Conservation (phyloP, 306 rosid species). For the Hippophae tibetana region DNA sequence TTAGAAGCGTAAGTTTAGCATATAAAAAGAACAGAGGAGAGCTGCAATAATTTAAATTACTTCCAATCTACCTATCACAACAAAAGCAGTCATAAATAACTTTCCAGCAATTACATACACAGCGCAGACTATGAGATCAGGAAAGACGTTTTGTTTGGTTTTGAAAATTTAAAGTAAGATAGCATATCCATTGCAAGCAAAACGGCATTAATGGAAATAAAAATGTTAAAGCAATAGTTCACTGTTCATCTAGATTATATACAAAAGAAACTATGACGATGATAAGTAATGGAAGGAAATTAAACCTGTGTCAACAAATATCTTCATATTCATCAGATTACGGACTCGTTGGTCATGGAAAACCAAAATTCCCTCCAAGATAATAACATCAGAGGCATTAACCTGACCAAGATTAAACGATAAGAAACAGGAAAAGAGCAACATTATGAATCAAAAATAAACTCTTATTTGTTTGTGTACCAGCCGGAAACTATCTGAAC, state of each 20-base stretch:
- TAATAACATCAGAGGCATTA: constrained; percentile 91
- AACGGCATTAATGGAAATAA: too few relatives aligned
- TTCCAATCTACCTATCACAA: too few relatives aligned
- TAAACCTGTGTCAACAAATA: constrained; percentile 92
- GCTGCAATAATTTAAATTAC: too few relatives aligned
- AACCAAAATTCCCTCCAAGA: constrained; percentile 93
- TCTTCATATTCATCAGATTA: constrained; percentile 92
- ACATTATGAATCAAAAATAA: not conserved
- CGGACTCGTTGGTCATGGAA: constrained; percentile 93
- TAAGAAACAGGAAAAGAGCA: not conserved
- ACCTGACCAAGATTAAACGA: constrained; percentile 36
- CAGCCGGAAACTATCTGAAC: constrained; percentile 80
- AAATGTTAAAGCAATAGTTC: too few relatives aligned
- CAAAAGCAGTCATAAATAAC: too few relatives aligned
- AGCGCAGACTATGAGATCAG: too few relatives aligned
- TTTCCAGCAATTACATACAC: too few relatives aligned
- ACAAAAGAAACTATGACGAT: not conserved
- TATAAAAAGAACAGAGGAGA: not conserved
- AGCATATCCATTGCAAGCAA: too few relatives aligned
- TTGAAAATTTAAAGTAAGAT: too few relatives aligned
- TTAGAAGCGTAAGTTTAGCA: not conserved
- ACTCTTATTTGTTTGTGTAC: constrained; percentile 21
- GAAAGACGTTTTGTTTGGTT: too few relatives aligned
- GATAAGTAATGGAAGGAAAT: not conserved
- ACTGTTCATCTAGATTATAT: too few relatives aligned